These are phyloP conservation scores for Fusarium tjaetaba DNA, from an alignment of 2,329 filamentous ascomycete species.

Conservation along the genomic window DNA sequence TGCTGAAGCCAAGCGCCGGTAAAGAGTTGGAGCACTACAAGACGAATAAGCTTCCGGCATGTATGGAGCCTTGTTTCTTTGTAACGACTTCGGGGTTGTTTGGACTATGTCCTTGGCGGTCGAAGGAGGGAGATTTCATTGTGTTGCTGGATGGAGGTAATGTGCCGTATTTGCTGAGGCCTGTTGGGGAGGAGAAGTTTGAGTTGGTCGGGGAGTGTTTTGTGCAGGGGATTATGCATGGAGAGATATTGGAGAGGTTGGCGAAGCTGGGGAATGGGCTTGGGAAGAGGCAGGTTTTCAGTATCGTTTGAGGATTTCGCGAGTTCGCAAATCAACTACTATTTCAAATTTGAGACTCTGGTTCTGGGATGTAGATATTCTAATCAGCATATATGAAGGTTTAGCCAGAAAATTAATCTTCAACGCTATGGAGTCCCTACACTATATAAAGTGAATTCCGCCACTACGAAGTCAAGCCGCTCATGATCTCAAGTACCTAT, in stretches of 20 bases:
- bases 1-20: accelerated
- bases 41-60: slow-evolving; percentile 2
- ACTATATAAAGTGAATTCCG: not conserved
- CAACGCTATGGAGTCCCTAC: not conserved
- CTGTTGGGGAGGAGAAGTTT: not conserved
- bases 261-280: not conserved
- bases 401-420: not conserved
- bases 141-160: slow-evolving; percentile 19
- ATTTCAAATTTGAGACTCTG: accelerated
- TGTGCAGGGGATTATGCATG: slow-evolving; percentile 25
- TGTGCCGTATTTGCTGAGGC: slow-evolving; percentile 21
- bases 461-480: accelerated
- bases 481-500: slow-evolving; percentile 10
- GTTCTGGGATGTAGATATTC: not conserved
- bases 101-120: slow-evolving; percentile 28
- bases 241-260: slow-evolving; percentile 4
- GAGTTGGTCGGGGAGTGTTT: slow-evolving; percentile 28
- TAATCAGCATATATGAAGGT: not conserved
- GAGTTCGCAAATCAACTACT: not conserved
- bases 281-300: not conserved
- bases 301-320: too few species aligned
- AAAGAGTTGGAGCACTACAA: not conserved
- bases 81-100: not conserved
- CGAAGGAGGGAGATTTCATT: slow-evolving; percentile 20
- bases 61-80: slow-evolving; percentile 26